Evolutionary conservation across 805 yeast genomes (phyloP).

Genomic region (Ogataea methylovora): DNA sequence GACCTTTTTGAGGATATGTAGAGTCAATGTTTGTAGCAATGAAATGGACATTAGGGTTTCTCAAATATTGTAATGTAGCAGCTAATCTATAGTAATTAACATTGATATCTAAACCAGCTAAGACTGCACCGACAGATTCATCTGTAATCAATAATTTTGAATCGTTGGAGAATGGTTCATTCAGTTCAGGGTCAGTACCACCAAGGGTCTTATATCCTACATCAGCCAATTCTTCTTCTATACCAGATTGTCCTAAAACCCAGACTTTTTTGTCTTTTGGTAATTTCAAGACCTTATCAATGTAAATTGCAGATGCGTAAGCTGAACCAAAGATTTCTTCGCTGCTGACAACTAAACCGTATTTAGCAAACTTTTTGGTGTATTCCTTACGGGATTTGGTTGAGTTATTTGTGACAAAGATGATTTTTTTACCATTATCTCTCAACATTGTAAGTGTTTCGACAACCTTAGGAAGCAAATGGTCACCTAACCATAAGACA

Average conservation of each 20-base stretch:
- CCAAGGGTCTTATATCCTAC: conserved; percentile 75
- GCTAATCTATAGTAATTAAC: conserved; percentile 80
- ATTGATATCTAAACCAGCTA: conserved; percentile 76
- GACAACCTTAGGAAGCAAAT: conserved; percentile 64
- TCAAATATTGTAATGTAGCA: conserved; percentile 71
- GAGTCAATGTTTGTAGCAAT: conserved; percentile 94
- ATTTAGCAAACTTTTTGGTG: conserved; percentile 63
- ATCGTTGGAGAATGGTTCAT: conserved; percentile 47
- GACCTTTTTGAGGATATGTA: conserved; percentile 86
- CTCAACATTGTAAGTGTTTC: conserved; percentile 68
- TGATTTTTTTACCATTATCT: conserved; percentile 49
- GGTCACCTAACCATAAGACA: conserved; percentile 88
- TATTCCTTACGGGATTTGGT: conserved; percentile 82
- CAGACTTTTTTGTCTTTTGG: conserved; percentile 75
- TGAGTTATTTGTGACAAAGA: conserved; percentile 94
- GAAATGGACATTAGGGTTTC: conserved; percentile 58
- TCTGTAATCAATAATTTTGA: conserved; percentile 55
- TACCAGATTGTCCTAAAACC: conserved; percentile 86
- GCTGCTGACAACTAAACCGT: conserved; percentile 37
- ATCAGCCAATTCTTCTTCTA: conserved; percentile 67
- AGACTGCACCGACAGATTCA: conserved; percentile 74
- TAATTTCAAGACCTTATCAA: conserved; percentile 66
- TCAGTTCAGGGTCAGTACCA: conserved; percentile 65
- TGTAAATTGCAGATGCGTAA: conserved; percentile 84
- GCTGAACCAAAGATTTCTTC: conserved; percentile 88